phyloP scores from a whole-genome alignment of 805 yeast species.

The Candida sonorensis region DNA sequence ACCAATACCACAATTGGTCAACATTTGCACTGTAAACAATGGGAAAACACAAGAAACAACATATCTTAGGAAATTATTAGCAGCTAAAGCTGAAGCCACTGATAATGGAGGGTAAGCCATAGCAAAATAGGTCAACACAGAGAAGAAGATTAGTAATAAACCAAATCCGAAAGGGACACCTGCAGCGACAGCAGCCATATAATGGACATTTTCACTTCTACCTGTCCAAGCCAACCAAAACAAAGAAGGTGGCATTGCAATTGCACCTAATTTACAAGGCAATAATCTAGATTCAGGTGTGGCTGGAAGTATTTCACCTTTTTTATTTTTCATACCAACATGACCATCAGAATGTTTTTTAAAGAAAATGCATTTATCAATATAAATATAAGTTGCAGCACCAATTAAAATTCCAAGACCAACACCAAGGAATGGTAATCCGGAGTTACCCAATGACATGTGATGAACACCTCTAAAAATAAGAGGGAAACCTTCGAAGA shows the following conservation, averaged over 20 bases:
- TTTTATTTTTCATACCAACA: slow-evolving; percentile 43
- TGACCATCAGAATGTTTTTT: slow-evolving; percentile 59
- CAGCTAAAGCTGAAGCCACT: slow-evolving; percentile 86
- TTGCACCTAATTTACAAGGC: slow-evolving; percentile 60
- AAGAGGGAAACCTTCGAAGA: slow-evolving; percentile 74
- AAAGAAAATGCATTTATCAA: slow-evolving; percentile 45
- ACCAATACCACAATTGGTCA: slow-evolving; percentile 56
- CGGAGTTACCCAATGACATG: slow-evolving; percentile 56
- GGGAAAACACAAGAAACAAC: slow-evolving; percentile 76
- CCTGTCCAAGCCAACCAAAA: slow-evolving; percentile 85
- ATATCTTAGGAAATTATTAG: slow-evolving; percentile 76
- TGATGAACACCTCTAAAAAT: slow-evolving; percentile 59
- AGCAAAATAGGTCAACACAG: slow-evolving; percentile 61
- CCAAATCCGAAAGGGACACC: slow-evolving; percentile 80
- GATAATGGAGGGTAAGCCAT: slow-evolving; percentile 66
- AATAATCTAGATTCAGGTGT: slow-evolving; percentile 57
- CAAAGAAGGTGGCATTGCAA: slow-evolving; percentile 57
- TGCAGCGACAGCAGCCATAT: slow-evolving; percentile 71
- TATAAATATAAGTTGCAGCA: slow-evolving; percentile 38
- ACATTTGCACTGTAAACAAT: slow-evolving; percentile 81
- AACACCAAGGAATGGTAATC: slow-evolving; percentile 65
- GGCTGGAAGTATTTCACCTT: slow-evolving; percentile 48
- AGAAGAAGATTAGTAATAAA: slow-evolving; percentile 62
- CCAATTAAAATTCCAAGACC: slow-evolving; percentile 62
- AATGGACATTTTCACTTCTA: slow-evolving; percentile 44